Evolutionary conservation across 805 yeast species (phyloP).

Genomic region (Kluyveromyces siamensis): DNA sequence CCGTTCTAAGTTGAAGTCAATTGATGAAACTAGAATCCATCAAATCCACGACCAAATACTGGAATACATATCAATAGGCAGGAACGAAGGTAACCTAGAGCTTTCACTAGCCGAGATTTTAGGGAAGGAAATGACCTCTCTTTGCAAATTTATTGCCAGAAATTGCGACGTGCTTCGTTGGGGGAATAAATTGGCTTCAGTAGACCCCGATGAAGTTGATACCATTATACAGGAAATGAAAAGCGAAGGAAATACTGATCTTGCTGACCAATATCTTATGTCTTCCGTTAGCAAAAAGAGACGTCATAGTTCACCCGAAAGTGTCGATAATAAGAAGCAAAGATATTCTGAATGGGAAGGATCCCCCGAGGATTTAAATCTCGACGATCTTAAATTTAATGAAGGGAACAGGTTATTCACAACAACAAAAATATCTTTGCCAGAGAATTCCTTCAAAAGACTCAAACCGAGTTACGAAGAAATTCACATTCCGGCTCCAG

Average conservation of each 20-base stretch:
- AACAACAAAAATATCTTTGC: slow-evolving; percentile 58
- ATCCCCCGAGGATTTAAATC: slow-evolving; percentile 38
- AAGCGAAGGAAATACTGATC: slow-evolving; percentile 30
- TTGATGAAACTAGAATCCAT: slow-evolving; percentile 34
- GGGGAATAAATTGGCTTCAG: slow-evolving; percentile 39
- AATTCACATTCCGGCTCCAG: slow-evolving; percentile 85
- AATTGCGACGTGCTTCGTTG: slow-evolving; percentile 47
- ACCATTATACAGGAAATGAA: slow-evolving; percentile 37
- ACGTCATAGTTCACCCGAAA: background rate
- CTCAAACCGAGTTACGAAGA: slow-evolving; percentile 73
- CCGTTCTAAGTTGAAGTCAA: slow-evolving; percentile 23
- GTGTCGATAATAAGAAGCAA: slow-evolving; percentile 10
- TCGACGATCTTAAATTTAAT: slow-evolving; percentile 56
- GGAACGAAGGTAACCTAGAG: slow-evolving; percentile 39
- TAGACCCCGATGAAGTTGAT: slow-evolving; percentile 30
- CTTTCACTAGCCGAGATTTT: slow-evolving; percentile 43
- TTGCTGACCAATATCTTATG: slow-evolving; percentile 35
- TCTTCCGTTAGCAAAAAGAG: background rate
- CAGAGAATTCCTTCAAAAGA: slow-evolving; percentile 75
- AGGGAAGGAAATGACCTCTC: slow-evolving; percentile 40
- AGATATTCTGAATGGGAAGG: slow-evolving; percentile 12
- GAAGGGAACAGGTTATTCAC: slow-evolving; percentile 67
- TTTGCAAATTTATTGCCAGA: slow-evolving; percentile 40
- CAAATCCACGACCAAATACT: slow-evolving; percentile 34
- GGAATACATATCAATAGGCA: slow-evolving; percentile 30